Evolutionary conservation across 1,284 basidiomycete species (phyloP), one percentile per base, ranked within the genome.

Genomic region (Marasmius sp.): DNA sequence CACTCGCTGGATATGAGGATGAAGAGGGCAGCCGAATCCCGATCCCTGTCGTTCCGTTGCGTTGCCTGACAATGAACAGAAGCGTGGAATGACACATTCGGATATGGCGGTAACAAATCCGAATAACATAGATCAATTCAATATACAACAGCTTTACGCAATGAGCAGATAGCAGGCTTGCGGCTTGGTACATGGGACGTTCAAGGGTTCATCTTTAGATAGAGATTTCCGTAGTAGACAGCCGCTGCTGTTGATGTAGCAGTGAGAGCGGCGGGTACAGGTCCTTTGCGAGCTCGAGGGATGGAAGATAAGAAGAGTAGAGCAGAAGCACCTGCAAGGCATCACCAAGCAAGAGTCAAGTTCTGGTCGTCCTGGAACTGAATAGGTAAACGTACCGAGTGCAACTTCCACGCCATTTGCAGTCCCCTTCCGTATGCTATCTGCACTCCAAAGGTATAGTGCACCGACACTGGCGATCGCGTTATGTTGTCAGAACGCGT

Each of bases 291-390:
- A 59, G 85, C 76, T 43, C 93, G 85, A 1, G 93, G 93, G 43
- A 89, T 72, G 2, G 92, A 93, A 9, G 92, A 93, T n/a, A 91
- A 75, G 58, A 95, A 76, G 36, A 95, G 80, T 3, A 95, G 64
- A 9, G 89, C 87, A 58, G 92, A 93, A 0, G 93, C 91, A 69
- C 87, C 93, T 89, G 70, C 58, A 36, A 27, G 27, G 27, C 27
- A 27, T 2, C 27, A 27, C 27, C 27, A 27, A 2, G 47, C 45
- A 7, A 67, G 49, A n/a, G 53, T 51, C 53, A 6, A 36, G 48
- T 37, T 39, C 20, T 50, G 10, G 55, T 51, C 41, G 22, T 38
- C 50, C 33, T 38, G 41, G 43, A 33, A 36, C 66, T 36, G 18
- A 45, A 7, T 43, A 57, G 22, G 7, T 16, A 51, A 39, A 69